These are phyloP conservation scores for Suillus subluteus DNA, from an alignment of 768 basidiomycete genomes.

Conservation along the genomic window DNA sequence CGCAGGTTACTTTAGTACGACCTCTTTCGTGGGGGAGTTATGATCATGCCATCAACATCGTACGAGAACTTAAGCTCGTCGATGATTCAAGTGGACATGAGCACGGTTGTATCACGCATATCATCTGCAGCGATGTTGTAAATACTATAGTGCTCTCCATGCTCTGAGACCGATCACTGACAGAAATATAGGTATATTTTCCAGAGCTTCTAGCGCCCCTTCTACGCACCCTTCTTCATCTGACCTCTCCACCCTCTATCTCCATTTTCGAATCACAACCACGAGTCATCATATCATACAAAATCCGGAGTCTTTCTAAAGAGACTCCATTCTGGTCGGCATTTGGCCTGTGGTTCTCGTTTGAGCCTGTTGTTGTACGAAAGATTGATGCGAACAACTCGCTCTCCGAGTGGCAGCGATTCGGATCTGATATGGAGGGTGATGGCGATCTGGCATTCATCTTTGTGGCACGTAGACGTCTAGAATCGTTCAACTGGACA, in stretches of 20 bases:
- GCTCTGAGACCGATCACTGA: constrained; percentile 4
- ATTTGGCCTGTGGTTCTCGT: constrained; percentile 80
- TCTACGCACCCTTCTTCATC: constrained; percentile 70
- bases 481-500: constrained; percentile 60
- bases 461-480: constrained; percentile 61
- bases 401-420: constrained; percentile 40
- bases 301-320: constrained; percentile 70
- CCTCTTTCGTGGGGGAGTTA: constrained; percentile 75
- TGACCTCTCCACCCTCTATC: constrained; percentile 59
- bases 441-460: constrained; percentile 51
- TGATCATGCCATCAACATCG: constrained; percentile 45
- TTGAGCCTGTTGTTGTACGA: constrained; percentile 53
- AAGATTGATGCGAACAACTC: background rate
- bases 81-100: constrained; percentile 12
- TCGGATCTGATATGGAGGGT: constrained; percentile 40
- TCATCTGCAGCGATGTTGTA: constrained; percentile 86
- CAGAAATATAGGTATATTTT: constrained; percentile 73
- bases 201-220: constrained; percentile 80
- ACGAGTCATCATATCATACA: constrained; percentile 72
- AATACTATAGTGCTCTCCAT: constrained; percentile 30
- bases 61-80: constrained; percentile 38
- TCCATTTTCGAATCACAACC: constrained; percentile 12
- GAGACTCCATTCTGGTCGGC: constrained; percentile 80
- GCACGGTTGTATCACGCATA: constrained; percentile 51
- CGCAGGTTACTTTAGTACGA: constrained; percentile 38